Percentiles rank a stretch among this genome's conserved stretches.
Evolutionary conservation across 305 asterid genomes (phyloP).

Genomic region (Ilex paraguariensis): DNA sequence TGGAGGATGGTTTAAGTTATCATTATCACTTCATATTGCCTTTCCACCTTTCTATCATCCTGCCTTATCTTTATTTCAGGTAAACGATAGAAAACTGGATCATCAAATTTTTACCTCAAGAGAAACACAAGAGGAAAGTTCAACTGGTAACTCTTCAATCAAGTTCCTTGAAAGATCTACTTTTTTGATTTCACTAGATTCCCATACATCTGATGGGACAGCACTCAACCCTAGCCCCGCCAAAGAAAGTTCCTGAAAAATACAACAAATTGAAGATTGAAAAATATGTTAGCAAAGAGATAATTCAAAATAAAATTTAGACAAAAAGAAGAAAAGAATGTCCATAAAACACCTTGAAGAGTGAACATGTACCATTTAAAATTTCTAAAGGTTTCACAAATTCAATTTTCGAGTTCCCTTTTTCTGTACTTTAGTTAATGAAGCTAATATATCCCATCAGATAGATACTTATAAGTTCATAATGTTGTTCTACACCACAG

Average conservation of each 20-base stretch:
- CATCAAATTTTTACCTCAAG: conserved; percentile 55
- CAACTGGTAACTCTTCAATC: conserved; percentile 75
- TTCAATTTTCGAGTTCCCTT: too few relatives aligned
- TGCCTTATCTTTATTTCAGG: conserved; percentile 8
- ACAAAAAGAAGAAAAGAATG: conserved; percentile 5
- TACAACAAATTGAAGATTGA: conserved; percentile 12
- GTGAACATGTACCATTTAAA: too few relatives aligned
- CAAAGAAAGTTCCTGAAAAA: conserved; percentile 82
- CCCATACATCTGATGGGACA: conserved; percentile 82
- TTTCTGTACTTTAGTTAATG: too few relatives aligned
- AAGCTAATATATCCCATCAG: too few relatives aligned
- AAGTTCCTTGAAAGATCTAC: conserved; percentile 76
- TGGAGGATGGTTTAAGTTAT: too few relatives aligned
- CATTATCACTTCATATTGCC: not conserved
- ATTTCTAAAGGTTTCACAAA: too few relatives aligned
- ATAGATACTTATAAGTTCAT: too few relatives aligned
- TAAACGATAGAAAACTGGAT: conserved; percentile 17
- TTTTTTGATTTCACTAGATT: conserved; percentile 58
- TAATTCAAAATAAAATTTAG: conserved; percentile 5
- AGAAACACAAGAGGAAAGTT: conserved; percentile 66
- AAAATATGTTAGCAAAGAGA: not conserved
- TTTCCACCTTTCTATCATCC: conserved; percentile 1
- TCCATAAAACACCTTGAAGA: not conserved
- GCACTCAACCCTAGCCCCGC: conserved; percentile 53
- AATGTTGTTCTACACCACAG: too few relatives aligned